Evolutionary conservation across 495 filamentous ascomycete species (phyloP).

Genomic region (Penicillium chermesinum): DNA sequence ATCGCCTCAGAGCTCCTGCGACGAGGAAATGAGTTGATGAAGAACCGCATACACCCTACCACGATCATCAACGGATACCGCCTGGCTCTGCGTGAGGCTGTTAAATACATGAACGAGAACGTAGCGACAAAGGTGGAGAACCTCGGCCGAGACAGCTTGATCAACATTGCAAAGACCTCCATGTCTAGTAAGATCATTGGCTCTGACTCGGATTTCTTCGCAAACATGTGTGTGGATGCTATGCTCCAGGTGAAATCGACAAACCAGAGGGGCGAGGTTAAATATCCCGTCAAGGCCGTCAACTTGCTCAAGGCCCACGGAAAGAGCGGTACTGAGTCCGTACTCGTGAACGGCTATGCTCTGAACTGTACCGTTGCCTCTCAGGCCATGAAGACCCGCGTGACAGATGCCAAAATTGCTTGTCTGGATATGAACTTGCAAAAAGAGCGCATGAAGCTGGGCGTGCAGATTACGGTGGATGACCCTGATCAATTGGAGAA

Average conservation of each 20-base stretch:
- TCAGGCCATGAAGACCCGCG: constrained; percentile 92
- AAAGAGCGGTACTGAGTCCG: constrained; percentile 81
- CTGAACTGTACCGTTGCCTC: constrained; percentile 98
- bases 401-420: constrained; percentile 93
- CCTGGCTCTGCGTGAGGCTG: constrained; percentile 89
- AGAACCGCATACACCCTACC: constrained; percentile 98
- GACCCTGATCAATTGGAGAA: constrained; percentile 96
- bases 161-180: constrained; percentile 96
- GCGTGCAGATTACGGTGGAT: constrained; percentile 96
- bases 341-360: constrained; percentile 93
- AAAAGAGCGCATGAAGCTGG: constrained; percentile 98
- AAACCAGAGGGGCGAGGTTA: constrained; percentile 83
- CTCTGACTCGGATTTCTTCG: constrained; percentile 92
- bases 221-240: constrained; percentile 93
- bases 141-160: constrained; percentile 78
- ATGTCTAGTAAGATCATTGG: constrained; percentile 99
- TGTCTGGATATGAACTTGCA: constrained; percentile 97
- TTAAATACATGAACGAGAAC: constrained; percentile 98
- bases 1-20: constrained; percentile 94
- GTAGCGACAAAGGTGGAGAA: constrained; percentile 91
- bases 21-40: constrained; percentile 95
- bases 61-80: constrained; percentile 99
- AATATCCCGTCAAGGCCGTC: constrained; percentile 98
- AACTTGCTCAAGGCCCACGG: constrained; percentile 98
- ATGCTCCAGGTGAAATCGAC: constrained; percentile 92